phyloP scores from a whole-genome alignment of 441 rosid species.

The Viola pubescens region DNA sequence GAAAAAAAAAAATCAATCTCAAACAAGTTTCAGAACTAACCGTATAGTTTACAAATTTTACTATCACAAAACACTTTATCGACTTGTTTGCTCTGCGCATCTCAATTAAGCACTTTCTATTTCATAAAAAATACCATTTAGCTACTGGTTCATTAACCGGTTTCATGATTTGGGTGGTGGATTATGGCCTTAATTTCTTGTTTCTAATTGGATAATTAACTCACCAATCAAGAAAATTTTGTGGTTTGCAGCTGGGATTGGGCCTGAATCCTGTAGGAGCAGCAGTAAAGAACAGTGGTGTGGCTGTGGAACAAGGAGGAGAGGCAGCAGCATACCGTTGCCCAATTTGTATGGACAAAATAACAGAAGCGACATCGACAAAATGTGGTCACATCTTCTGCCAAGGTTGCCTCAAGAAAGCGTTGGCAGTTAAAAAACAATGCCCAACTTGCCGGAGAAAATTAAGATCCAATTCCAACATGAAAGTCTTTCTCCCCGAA shows the following conservation, averaged over 20 bases:
- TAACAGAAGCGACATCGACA: conserved; percentile 56
- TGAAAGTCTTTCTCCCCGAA: conserved; percentile 63
- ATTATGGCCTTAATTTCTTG: no score
- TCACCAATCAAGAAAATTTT: neutral
- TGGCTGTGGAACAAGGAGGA: no score
- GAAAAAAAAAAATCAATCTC: no score
- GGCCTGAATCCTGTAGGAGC: neutral
- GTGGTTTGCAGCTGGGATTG: neutral
- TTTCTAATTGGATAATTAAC: no score
- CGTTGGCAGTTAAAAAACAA: conserved; percentile 37
- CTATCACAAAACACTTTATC: no score
- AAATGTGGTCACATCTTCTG: conserved; percentile 88
- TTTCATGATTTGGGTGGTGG: no score
- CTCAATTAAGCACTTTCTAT: no score
- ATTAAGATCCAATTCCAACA: conserved; percentile 35
- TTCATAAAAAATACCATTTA: no score
- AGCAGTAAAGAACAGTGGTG: neutral
- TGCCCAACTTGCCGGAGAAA: conserved; percentile 72
- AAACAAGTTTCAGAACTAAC: no score
- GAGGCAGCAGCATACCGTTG: conserved; percentile 30
- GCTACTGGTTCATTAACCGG: no score
- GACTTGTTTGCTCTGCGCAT: no score
- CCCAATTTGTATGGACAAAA: conserved; percentile 62
- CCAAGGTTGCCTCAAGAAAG: conserved; percentile 47
- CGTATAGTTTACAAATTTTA: no score